Evolutionary conservation across 257 asterid genomes (phyloP).

Genomic region (Nicotiana noctiflora): DNA sequence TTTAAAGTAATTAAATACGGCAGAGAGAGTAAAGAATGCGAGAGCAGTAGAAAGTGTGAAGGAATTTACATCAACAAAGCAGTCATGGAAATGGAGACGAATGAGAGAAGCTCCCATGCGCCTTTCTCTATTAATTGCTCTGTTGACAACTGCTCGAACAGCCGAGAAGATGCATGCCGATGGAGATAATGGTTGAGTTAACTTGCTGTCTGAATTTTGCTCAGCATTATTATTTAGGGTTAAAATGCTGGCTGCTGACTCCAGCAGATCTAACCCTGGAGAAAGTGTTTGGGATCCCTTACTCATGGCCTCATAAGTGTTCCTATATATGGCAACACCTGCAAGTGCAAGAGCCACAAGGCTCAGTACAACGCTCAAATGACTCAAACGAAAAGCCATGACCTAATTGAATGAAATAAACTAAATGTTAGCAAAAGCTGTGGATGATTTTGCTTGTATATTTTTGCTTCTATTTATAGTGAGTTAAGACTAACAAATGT

Average conservation of each 20-base stretch:
- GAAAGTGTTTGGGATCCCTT: not conserved
- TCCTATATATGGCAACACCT: not conserved
- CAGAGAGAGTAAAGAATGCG: not conserved
- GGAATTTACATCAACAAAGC: constrained; percentile 8
- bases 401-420: not conserved
- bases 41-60: not conserved
- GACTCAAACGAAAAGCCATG: constrained; percentile 6
- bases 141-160: not conserved
- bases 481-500: not conserved
- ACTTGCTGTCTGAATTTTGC: not conserved
- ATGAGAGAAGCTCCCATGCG: constrained; percentile 18
- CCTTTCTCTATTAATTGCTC: not conserved
- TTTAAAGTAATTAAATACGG: not conserved
- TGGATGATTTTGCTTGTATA: not conserved
- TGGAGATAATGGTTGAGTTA: not conserved
- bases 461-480: not conserved
- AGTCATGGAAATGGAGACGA: constrained; percentile 12
- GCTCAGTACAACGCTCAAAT: not conserved
- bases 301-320: not conserved
- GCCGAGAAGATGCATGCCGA: not conserved
- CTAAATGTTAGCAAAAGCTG: not conserved
- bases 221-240: not conserved
- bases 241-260: not conserved
- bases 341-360: constrained; percentile 6
- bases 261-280: not conserved